Conservation (phyloP, 495 filamentous ascomycete genomes). For the Hypomontagnella monticulosa region DNA sequence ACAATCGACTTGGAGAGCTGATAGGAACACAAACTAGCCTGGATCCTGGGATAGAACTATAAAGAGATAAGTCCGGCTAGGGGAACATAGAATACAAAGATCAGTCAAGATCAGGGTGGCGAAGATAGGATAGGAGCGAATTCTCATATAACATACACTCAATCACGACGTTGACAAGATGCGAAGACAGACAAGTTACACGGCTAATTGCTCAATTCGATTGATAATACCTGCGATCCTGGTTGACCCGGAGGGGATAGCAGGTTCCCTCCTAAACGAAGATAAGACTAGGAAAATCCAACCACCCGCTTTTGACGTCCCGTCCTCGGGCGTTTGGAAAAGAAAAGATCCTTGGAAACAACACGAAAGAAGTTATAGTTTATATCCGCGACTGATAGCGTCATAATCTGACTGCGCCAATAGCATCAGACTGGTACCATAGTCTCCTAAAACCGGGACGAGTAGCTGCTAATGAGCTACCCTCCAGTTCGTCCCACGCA, state of each 20-base stretch:
- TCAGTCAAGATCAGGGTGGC: no score
- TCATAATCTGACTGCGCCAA: slow-evolving; percentile 44
- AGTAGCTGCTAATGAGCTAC: slow-evolving; percentile 23
- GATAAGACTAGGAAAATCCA: slow-evolving; percentile 16
- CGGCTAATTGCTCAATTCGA: no score
- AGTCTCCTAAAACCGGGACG: slow-evolving; percentile 33
- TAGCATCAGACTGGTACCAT: slow-evolving; percentile 49
- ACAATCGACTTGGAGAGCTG: no score
- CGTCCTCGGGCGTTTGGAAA: not conserved
- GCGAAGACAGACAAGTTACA: no score
- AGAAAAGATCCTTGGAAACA: slow-evolving; percentile 27
- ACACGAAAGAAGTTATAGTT: slow-evolving; percentile 37
- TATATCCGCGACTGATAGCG: slow-evolving; percentile 46
- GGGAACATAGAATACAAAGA: no score
- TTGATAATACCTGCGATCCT: no score
- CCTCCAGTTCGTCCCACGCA: slow-evolving; percentile 38
- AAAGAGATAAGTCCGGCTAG: no score
- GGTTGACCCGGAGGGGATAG: not conserved
- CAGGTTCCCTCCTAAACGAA: slow-evolving; percentile 6
- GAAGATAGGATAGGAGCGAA: no score
- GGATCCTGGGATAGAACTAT: no score
- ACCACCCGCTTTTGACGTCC: slow-evolving; percentile 26
- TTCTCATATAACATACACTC: no score
- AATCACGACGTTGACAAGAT: no score
- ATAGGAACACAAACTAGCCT: no score